phyloP scores from a whole-genome alignment of 202 grass and related monocot species.

The Panicum hallii region DNA sequence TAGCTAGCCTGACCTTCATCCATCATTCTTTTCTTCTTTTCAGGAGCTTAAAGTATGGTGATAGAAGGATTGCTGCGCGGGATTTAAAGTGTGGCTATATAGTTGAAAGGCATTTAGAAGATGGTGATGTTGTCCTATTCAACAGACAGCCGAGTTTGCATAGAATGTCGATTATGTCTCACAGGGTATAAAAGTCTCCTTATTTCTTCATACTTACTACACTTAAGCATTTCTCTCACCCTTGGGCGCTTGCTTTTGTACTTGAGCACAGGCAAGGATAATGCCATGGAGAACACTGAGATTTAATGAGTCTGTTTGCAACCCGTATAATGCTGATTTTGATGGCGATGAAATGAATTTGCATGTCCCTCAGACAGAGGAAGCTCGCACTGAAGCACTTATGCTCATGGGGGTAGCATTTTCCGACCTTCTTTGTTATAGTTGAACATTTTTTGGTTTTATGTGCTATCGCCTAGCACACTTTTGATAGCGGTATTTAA shows the following conservation, averaged over 20 bases:
- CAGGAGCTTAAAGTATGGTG: constrained; percentile 80
- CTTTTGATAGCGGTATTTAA: constrained; percentile 33
- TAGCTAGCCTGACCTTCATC: constrained; percentile 25
- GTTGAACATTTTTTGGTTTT: constrained; percentile 13
- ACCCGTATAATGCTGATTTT: constrained; percentile 99
- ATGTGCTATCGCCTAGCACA: background rate
- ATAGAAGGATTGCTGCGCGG: constrained; percentile 69
- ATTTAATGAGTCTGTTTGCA: constrained; percentile 99
- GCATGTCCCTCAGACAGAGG: constrained; percentile 98
- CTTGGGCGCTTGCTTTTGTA: constrained; percentile 32
- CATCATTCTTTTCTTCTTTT: constrained; percentile 17
- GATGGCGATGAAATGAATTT: constrained; percentile 99
- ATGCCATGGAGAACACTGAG: constrained; percentile 96
- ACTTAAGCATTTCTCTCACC: constrained; percentile 41
- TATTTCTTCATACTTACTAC: constrained; percentile 20
- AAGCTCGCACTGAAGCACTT: constrained; percentile 97
- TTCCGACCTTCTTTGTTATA: constrained; percentile 39
- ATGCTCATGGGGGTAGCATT: constrained; percentile 96
- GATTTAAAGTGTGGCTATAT: constrained; percentile 80
- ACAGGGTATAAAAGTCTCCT: constrained; percentile 65
- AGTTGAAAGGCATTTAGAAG: constrained; percentile 97
- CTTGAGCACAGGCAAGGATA: constrained; percentile 80
- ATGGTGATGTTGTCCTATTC: constrained; percentile 93
- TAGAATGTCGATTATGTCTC: constrained; percentile 99
- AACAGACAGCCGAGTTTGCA: constrained; percentile 98